Conservation (phyloP, 1,139 yeast genomes). For the Kluyveromyces sp. region DNA sequence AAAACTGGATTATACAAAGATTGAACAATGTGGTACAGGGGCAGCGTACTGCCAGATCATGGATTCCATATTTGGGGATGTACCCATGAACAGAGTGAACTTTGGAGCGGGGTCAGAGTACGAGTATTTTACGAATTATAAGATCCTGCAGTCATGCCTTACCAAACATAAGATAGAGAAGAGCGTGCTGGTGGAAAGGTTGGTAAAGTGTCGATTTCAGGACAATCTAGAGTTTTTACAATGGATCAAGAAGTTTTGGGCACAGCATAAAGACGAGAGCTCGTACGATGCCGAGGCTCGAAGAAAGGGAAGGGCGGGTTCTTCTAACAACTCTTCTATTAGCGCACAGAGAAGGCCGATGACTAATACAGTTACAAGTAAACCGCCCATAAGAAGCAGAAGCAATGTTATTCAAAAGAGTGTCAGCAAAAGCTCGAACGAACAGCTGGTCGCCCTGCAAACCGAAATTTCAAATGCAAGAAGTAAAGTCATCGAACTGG, state of each 20-base stretch:
- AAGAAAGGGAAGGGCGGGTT: conserved; percentile 34
- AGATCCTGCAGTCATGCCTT: conserved; percentile 74
- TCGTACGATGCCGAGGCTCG: conserved; percentile 62
- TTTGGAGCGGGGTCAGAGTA: conserved; percentile 67
- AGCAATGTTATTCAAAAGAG: conserved; percentile 6
- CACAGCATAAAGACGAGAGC: conserved; percentile 61
- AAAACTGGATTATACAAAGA: conserved; percentile 58
- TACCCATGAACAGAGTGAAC: conserved; percentile 70
- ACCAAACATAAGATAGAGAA: conserved; percentile 64
- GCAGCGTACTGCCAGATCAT: conserved; percentile 90
- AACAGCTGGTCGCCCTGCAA: conserved; percentile 29
- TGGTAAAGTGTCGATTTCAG: conserved; percentile 83
- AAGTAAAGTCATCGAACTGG: conserved; percentile 37
- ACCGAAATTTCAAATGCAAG: conserved; percentile 33
- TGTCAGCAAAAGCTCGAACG: conserved; percentile 23
- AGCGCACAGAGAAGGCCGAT: conserved; percentile 1
- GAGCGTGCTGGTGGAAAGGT: conserved; percentile 69
- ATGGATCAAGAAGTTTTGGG: conserved; percentile 85
- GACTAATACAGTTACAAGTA: conserved; percentile 4
- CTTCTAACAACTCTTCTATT: conserved; percentile 1
- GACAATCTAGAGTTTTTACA: conserved; percentile 91
- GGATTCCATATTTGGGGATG: conserved; percentile 76
- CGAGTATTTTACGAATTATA: conserved; percentile 74
- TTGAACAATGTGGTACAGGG: conserved; percentile 94
- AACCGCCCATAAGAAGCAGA: conserved; percentile 4